Percentiles rank a stretch among this genome's conserved stretches.
Conservation (phyloP, 2,329 filamentous ascomycete genomes). For the Rhexocercosporidium sp. region DNA sequence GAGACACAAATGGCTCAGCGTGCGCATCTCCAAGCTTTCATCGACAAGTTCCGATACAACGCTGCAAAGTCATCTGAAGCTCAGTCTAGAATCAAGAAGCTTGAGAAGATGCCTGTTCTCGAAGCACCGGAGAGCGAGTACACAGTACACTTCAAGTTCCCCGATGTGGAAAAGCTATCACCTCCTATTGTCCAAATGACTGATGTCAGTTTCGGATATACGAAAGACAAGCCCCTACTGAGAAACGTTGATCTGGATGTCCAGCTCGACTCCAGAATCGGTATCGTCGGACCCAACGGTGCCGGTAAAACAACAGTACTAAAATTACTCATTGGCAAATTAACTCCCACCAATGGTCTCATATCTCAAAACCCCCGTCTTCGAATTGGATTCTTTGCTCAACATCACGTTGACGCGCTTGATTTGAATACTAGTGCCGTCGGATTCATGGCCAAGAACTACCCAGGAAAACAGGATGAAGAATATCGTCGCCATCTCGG, state of each 20-base stretch:
- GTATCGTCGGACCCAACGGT: conserved; percentile 98
- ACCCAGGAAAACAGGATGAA: conserved; percentile 90
- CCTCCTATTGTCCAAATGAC: conserved; percentile 98
- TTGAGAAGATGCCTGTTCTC: conserved; percentile 94
- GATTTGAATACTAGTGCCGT: conserved; percentile 90
- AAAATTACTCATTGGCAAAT: conserved; percentile 91
- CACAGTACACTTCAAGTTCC: conserved; percentile 95
- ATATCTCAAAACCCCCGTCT: conserved; percentile 90
- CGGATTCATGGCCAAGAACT: conserved; percentile 92
- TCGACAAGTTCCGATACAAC: conserved; percentile 99
- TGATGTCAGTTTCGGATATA: conserved; percentile 89
- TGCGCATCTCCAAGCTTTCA: conserved; percentile 94
- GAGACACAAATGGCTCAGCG: conserved; percentile 97
- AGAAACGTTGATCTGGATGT: conserved; percentile 92
- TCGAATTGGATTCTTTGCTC: conserved; percentile 94
- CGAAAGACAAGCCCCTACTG: conserved; percentile 77
- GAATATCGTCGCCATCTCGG: conserved; percentile 96
- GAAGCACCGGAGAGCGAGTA: conserved; percentile 93
- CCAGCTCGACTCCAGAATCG: conserved; percentile 96
- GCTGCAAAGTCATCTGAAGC: conserved; percentile 98
- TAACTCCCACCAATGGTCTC: conserved; percentile 76
- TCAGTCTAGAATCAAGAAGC: conserved; percentile 97
- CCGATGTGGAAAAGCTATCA: conserved; percentile 95
- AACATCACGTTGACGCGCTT: conserved; percentile 96
- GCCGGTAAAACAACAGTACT: conserved; percentile 98